Base-by-base conservation (phyloP, 1,284 basidiomycete genomes). In the Cutaneotrichosporon cyanovorans region DNA sequence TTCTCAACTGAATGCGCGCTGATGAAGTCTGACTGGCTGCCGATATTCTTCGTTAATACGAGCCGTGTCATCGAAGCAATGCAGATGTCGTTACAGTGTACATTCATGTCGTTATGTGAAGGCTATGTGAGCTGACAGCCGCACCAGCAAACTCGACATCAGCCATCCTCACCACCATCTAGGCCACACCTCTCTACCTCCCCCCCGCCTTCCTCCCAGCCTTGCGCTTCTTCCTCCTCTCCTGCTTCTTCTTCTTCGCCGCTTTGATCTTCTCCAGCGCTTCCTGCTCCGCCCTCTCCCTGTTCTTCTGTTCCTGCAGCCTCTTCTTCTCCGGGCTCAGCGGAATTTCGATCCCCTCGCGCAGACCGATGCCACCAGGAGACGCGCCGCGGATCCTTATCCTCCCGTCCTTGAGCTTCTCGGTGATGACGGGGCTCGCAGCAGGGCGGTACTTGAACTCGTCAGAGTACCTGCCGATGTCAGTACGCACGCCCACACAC, bases 371-470 rank as follows among this genome's bases (percentile, higher is more conserved):
- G 5, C 68, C 68, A 21, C 67, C 72, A 0, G 65, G 56, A 5
- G 57, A 58, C n/a, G 71, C 72, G 12, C 72, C 72, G 22, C 72
- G 57, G 3, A 74, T 44, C 9, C 70, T 57, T 25, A 73, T 65
- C 5, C 68, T 61, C 16, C 71, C 71, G 54, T 71, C 69, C 43
- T 64, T 56, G 20, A 72, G 60, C 42, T 62, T 55, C 50, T 74
- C 71, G 32, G 71, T 74, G 46, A 74, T 73, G 12, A 74, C 65
- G 21, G 72, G 72, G 10, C 68, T 69, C 6, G 70, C 68, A 15
- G 72, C 72, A 2, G 72, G 72, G n/a, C 72, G 63, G 53, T 63
- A 74, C 48, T 65, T 68, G 61, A 61, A 63, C 59, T 73, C 70
- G 40, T 73, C 68, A 19, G 68, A 71, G 53, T 73, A 73, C 40